phyloP scores from a whole-genome alignment of 371 early-diverging fungal genomes.

The Nematocida sp. region DNA sequence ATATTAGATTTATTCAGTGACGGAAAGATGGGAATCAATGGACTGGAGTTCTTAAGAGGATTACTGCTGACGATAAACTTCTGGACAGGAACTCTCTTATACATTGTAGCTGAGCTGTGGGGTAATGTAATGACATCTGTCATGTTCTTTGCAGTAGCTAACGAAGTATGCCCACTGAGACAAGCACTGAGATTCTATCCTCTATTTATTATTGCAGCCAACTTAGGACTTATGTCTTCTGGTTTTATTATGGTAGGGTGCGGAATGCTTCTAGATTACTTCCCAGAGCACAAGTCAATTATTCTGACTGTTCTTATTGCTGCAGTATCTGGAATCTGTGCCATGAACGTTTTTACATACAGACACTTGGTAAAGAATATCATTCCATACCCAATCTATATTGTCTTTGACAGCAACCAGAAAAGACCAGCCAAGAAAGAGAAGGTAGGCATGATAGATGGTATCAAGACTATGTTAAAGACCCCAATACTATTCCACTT shows the following conservation, averaged over 20 bases:
- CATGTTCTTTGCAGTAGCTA: constrained; percentile 63
- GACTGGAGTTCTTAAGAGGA: constrained; percentile 49
- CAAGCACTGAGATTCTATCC: constrained; percentile 64
- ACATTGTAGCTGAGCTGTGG: constrained; percentile 64
- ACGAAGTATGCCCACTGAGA: constrained; percentile 62
- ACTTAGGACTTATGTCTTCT: constrained; percentile 59
- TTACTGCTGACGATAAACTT: constrained; percentile 59
- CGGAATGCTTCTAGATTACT: constrained; percentile 19
- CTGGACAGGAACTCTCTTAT: constrained; percentile 63
- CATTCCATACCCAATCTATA: constrained; percentile 53
- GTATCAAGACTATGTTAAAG: constrained; percentile 56
- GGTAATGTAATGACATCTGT: constrained; percentile 63
- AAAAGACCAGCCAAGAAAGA: constrained; percentile 54
- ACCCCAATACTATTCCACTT: constrained; percentile 60
- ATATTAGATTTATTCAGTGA: constrained; percentile 59
- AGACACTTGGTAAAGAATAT: constrained; percentile 54
- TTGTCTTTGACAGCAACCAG: constrained; percentile 24
- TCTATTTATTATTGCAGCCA: constrained; percentile 61
- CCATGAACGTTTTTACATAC: constrained; percentile 43
- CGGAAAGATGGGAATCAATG: constrained; percentile 50
- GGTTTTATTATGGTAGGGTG: constrained; percentile 48
- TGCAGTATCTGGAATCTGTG: constrained; percentile 38
- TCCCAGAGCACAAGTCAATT: constrained; percentile 32
- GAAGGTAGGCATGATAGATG: constrained; percentile 59
- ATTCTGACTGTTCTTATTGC: constrained; percentile 41